Evolutionary conservation across 257 asterid species (phyloP), one percentile per base, ranked within the genome.

Genomic region (Solanum lignicaule): DNA sequence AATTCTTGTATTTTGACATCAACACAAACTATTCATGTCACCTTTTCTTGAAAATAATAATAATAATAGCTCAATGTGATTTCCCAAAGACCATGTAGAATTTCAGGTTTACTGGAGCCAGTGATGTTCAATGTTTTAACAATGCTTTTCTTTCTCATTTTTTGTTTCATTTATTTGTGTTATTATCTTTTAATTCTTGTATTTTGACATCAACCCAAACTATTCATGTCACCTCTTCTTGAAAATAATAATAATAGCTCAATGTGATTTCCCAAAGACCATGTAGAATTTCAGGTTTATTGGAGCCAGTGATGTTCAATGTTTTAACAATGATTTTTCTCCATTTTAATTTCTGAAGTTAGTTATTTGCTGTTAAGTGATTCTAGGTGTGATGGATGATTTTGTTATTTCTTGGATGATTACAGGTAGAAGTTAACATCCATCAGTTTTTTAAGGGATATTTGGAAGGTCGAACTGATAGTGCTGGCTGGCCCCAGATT

Each of bases 381-480:
- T 62, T 81, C 65, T 46, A 31, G 62, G 27, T 21, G 38, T 46
- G 68, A 29, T 81, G 36, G n/a, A 58, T 71, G 41, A 33, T 72
- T 76, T 69, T 55, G 79, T 65, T 75, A n/a, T 39, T 89, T 87
- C 39, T 43, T 48, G 76, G 82, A 62, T 88, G 90, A 55, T 87
- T 86, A 90, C 96, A 96, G 99, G 98, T 91, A 36, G 94, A 93
- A 87, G 88, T 96, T 86, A 94, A 93, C 91, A 88, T 93, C 71
- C 94, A 89, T 91, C 46, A 93, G 87, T 97, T 95, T 86, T 97
- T 97, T 91, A 89, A 85, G 10, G 98, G 95, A 23, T 96, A 94
- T 86, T 88, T 91, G 68, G 65, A 87, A 20, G 93, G 93, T 62
- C 88, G 74, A 35, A 90, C 48, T 46, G 97, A 92, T 73, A 0